Percentiles rank a stretch among this genome's conserved stretches.
Conservation (phyloP, 2,329 filamentous ascomycete genomes). For the Graphium sp. region DNA sequence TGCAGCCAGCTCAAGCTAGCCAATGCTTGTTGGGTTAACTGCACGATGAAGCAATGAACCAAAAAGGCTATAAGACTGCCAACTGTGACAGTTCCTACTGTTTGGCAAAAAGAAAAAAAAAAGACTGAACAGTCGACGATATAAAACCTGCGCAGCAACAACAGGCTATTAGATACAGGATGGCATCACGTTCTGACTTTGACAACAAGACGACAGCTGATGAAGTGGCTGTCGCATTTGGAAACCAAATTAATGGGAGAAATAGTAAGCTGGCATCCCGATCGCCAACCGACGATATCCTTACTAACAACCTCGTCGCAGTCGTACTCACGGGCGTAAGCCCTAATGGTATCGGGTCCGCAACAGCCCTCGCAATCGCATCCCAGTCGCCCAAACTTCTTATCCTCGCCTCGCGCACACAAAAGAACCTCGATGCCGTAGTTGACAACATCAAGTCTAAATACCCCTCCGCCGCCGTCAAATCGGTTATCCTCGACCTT, state of each 20-base stretch:
- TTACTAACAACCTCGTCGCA: slow-evolving; percentile 2
- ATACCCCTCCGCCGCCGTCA: slow-evolving; percentile 4
- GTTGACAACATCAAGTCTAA: slow-evolving; percentile 1
- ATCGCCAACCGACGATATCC: background rate
- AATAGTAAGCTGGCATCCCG: slow-evolving; percentile 5
- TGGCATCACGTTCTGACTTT: slow-evolving; percentile 3
- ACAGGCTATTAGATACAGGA: no score
- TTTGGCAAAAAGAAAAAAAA: no score
- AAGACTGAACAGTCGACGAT: no score
- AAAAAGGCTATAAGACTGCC: no score
- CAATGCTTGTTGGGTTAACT: no score
- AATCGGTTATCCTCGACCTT: slow-evolving; percentile 15
- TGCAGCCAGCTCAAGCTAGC: no score
- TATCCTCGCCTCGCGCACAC: slow-evolving; percentile 26
- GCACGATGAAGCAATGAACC: no score
- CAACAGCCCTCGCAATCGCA: slow-evolving; percentile 19
- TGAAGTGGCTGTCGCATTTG: slow-evolving; percentile 12
- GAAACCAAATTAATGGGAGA: slow-evolving; percentile 16
- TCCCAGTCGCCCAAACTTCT: slow-evolving; percentile 20
- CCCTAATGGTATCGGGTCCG: slow-evolving; percentile 18
- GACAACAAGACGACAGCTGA: slow-evolving; percentile 8
- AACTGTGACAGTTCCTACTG: no score
- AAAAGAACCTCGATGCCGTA: slow-evolving; percentile 15
- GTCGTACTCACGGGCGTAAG: slow-evolving; percentile 25
- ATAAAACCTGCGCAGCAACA: no score